A percentile compares a stretch with the other conserved stretches of the same genome.
Conservation (phyloP, 1,139 yeast genomes). For the Taphrina flavorubra region DNA sequence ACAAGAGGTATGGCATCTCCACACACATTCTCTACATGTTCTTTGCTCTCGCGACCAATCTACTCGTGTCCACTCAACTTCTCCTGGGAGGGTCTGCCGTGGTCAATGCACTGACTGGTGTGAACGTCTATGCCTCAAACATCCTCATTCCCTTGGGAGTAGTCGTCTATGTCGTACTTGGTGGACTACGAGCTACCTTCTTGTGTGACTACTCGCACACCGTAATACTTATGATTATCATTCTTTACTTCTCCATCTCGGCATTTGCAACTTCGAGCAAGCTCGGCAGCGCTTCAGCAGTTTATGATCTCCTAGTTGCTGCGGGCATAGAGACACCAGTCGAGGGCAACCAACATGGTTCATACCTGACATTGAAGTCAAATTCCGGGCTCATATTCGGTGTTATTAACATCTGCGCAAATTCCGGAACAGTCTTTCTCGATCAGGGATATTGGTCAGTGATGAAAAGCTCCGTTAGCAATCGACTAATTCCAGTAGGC, state of each 20-base stretch:
- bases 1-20: conserved; percentile 53
- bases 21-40: conserved; percentile 55
- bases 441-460: conserved; percentile 61
- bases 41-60: conserved; percentile 55
- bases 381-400: conserved; percentile 55
- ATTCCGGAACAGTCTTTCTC: conserved; percentile 45
- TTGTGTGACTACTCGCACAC: conserved; percentile 59
- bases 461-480: neutral
- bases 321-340: conserved; percentile 53
- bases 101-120: conserved; percentile 54
- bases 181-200: conserved; percentile 59
- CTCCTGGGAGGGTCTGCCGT: conserved; percentile 55
- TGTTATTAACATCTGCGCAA: conserved; percentile 47
- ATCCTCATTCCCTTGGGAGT: conserved; percentile 55
- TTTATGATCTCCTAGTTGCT: conserved; percentile 57
- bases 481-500: conserved; percentile 44
- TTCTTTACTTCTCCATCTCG: conserved; percentile 52
- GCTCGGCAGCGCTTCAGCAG: conserved; percentile 58
- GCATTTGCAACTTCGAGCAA: conserved; percentile 55
- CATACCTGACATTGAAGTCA: conserved; percentile 58
- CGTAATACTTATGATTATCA: conserved; percentile 54
- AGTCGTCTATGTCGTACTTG: conserved; percentile 57
- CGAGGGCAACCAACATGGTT: conserved; percentile 57
- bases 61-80: conserved; percentile 54
- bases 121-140: conserved; percentile 54